These are phyloP conservation scores for Xylariales sp. DNA, from an alignment of 2,329 filamentous ascomycete genomes.

Conservation along the genomic window DNA sequence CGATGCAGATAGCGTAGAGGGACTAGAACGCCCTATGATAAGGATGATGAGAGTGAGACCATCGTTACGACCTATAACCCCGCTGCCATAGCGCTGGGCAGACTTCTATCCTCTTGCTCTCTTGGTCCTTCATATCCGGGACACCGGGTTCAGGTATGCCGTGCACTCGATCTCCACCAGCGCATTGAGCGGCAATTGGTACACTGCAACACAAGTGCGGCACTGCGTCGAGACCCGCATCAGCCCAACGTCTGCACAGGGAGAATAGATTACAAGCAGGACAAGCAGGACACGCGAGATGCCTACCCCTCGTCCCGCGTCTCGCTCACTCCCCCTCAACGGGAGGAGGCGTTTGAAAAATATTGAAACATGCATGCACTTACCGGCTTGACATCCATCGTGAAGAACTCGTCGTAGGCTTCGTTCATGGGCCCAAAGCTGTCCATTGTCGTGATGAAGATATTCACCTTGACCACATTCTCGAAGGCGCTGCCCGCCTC, in stretches of 20 bases:
- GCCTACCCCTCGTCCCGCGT: no score
- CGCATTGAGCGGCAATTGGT: constrained; percentile 65
- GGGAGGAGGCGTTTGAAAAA: no score
- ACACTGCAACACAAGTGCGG: constrained; percentile 68
- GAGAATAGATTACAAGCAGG: no score
- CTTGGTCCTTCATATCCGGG: no score
- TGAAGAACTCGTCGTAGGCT: constrained; percentile 47
- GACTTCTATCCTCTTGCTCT: no score
- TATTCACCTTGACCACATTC: constrained; percentile 63
- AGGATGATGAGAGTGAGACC: no score
- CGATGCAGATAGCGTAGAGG: no score
- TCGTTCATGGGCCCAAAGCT: constrained; percentile 58
- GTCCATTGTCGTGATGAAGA: constrained; percentile 62
- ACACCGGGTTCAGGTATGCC: constrained; percentile 29
- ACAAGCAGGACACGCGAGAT: no score
- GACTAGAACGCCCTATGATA: no score
- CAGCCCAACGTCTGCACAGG: no score
- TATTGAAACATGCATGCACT: constrained; percentile 18
- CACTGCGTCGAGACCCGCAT: constrained; percentile 23
- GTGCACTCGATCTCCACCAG: constrained; percentile 75
- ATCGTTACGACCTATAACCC: neutral
- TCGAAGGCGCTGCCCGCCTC: constrained; percentile 54
- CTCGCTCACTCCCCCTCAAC: no score
- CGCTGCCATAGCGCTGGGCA: no score
- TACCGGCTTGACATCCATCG: constrained; percentile 40